These are phyloP conservation scores for Hypholoma sublateritium DNA, from an alignment of 768 basidiomycete genomes.

Conservation along the genomic window DNA sequence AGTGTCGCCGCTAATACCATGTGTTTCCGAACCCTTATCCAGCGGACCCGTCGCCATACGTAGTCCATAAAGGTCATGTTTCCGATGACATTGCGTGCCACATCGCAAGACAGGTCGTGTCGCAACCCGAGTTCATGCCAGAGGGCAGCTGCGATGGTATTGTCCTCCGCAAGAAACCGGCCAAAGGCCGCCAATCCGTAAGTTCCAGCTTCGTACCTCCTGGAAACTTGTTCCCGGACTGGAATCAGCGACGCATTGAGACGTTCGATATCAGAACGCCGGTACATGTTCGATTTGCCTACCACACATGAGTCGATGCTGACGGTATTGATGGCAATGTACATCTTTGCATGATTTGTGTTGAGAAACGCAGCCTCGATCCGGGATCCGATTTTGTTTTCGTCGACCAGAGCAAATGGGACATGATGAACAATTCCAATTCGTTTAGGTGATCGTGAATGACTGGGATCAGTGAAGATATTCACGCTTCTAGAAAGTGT, in stretches of 20 bases:
- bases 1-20: conserved; percentile 89
- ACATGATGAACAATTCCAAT: conserved; percentile 94
- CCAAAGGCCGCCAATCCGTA: conserved; percentile 79
- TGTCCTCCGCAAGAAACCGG: conserved; percentile 94
- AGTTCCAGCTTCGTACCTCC: conserved; percentile 25
- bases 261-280: conserved; percentile 82
- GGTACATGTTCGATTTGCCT: conserved; percentile 94
- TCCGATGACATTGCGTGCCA: conserved; percentile 86
- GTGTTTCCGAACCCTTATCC: conserved; percentile 95
- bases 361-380: conserved; percentile 95
- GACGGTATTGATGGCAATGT: conserved; percentile 87
- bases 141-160: conserved; percentile 89
- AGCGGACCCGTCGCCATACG: conserved; percentile 85
- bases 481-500: conserved; percentile 87
- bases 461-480: conserved; percentile 49
- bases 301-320: conserved; percentile 94
- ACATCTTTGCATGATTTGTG: conserved; percentile 98
- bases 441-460: conserved; percentile 38
- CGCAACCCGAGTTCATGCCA: conserved; percentile 92
- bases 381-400: conserved; percentile 70
- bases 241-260: conserved; percentile 69
- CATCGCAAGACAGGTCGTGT: conserved; percentile 89
- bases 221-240: conserved; percentile 16
- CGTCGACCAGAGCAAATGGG: conserved; percentile 80
- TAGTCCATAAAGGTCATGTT: conserved; percentile 86